Evolutionary conservation across 1,284 basidiomycete species (phyloP).

Genomic region (Rhodotorula sp.): DNA sequence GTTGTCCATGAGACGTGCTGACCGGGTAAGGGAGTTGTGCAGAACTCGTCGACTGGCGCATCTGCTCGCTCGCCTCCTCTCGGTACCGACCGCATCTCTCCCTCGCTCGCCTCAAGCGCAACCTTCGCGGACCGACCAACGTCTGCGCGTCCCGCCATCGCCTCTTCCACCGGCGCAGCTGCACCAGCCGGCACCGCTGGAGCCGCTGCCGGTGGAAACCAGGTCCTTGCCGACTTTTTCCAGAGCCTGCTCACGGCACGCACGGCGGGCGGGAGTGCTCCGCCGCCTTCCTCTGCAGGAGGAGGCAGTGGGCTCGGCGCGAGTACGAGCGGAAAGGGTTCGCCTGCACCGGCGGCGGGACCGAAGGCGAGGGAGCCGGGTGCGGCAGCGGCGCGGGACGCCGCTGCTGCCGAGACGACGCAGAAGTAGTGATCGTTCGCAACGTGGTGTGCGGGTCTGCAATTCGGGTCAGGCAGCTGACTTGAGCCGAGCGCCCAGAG

Average conservation of each 20-base stretch:
- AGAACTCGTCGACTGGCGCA: slow-evolving; percentile 13
- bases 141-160: neutral
- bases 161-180: neutral
- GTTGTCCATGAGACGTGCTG: neutral
- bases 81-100: slow-evolving; percentile 23
- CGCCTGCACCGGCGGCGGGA: too few species aligned
- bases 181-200: slow-evolving; percentile 42
- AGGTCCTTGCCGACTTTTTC: slow-evolving; percentile 83
- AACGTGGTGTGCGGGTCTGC: too few species aligned
- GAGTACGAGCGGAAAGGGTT: too few species aligned
- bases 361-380: too few species aligned
- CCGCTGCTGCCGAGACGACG: too few species aligned
- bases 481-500: too few species aligned
- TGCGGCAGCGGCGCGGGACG: too few species aligned
- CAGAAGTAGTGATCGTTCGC: too few species aligned
- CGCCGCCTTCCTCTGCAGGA: too few species aligned
- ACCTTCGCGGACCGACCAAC: slow-evolving; percentile 1
- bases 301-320: too few species aligned
- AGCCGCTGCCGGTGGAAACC: slow-evolving; percentile 55
- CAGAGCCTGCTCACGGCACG: slow-evolving; percentile 64
- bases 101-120: slow-evolving; percentile 17
- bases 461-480: too few species aligned
- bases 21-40: accelerated
- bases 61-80: slow-evolving; percentile 16
- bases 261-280: neutral